These are phyloP conservation scores for Asterella californica DNA, from an alignment of 225 moss, liverwort and hornwort genomes.

Conservation along the genomic window DNA sequence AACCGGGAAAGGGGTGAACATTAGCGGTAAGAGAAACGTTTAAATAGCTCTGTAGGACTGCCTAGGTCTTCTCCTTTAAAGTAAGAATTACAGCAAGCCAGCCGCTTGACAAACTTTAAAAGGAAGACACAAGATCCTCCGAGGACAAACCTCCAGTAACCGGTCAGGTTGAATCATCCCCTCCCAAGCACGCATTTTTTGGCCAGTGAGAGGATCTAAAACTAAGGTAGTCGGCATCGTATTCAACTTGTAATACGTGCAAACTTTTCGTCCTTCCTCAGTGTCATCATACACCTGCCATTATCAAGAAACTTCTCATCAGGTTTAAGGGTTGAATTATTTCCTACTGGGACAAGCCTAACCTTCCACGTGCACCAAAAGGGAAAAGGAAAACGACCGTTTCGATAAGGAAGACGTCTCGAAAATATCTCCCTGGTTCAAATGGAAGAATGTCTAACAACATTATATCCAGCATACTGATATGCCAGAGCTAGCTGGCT, in stretches of 20 bases:
- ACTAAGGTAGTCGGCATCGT: constrained; percentile 89
- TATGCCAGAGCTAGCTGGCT: too few relatives aligned
- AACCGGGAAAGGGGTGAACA: background rate
- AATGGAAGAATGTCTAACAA: too few relatives aligned
- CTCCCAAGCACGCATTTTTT: constrained; percentile 97
- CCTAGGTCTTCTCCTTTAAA: background rate
- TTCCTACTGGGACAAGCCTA: too few relatives aligned
- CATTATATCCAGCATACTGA: too few relatives aligned
- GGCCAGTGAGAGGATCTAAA: constrained; percentile 92
- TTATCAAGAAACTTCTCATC: background rate
- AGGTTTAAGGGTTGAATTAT: background rate
- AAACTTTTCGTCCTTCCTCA: constrained; percentile 95
- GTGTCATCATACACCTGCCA: constrained; percentile 79
- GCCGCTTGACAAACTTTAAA: background rate
- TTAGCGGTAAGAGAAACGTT: background rate
- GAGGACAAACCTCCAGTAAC: constrained; percentile 63
- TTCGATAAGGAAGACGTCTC: too few relatives aligned
- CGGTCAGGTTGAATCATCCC: constrained; percentile 96
- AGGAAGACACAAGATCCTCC: background rate
- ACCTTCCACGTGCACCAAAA: too few relatives aligned
- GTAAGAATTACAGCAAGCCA: background rate
- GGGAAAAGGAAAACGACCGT: too few relatives aligned
- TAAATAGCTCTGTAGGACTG: background rate
- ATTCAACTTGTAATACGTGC: constrained; percentile 87
- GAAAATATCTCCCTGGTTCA: too few relatives aligned